Conservation (phyloP, 331 rosid species). For the Stylosanthes scabra region DNA sequence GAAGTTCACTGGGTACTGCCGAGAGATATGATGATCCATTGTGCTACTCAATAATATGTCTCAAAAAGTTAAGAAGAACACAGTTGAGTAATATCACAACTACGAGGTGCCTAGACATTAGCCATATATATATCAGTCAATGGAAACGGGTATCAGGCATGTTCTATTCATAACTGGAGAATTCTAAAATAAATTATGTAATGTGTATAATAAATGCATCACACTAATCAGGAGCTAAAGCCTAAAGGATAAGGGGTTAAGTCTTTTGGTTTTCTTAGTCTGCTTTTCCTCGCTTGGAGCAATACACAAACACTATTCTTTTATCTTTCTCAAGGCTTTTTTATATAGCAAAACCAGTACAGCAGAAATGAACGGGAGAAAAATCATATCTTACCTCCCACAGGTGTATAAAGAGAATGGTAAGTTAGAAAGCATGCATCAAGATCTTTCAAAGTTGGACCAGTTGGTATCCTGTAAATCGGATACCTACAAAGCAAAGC, state of each 20-base stretch:
- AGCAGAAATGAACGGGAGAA: slow-evolving; percentile 1
- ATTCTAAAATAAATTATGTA: not conserved
- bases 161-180: not conserved
- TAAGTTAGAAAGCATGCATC: slow-evolving; percentile 92
- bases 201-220: not conserved
- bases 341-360: slow-evolving; percentile 20
- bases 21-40: not conserved
- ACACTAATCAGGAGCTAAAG: not conserved
- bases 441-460: slow-evolving; percentile 88
- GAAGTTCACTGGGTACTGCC: not conserved
- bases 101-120: not conserved
- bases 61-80: slow-evolving; percentile 9
- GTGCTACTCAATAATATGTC: not conserved
- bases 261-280: no score
- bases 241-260: no score
- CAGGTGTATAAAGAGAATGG: slow-evolving; percentile 65
- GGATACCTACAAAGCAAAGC: slow-evolving; percentile 75
- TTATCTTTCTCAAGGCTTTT: slow-evolving; percentile 4
- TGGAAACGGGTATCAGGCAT: not conserved
- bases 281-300: not conserved
- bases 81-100: not conserved
- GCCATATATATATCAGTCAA: not conserved
- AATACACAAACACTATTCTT: slow-evolving; percentile 13
- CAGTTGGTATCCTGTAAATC: slow-evolving; percentile 94
- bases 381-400: slow-evolving; percentile 56